Conservation (phyloP, 2,329 filamentous ascomycete species). For the Fusarium nematophilum region DNA sequence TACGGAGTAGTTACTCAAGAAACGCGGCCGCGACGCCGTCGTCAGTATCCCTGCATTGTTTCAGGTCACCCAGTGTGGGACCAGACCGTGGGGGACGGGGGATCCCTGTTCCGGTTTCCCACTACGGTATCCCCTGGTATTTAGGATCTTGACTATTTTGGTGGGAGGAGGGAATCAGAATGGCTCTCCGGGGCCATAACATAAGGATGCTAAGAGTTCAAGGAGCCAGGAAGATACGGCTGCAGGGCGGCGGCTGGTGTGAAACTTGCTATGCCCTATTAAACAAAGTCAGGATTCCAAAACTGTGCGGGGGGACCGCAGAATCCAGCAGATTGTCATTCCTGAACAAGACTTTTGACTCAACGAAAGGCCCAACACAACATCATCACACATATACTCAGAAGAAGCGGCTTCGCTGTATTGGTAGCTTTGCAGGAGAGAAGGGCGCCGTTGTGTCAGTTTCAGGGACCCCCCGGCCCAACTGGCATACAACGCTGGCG, state of each 20-base stretch:
- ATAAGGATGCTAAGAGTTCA: background rate
- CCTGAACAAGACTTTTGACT: conserved; percentile 13
- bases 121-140: background rate
- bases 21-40: conserved; percentile 24
- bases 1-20: conserved; percentile 31
- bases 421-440: conserved; percentile 27
- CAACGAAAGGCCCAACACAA: background rate
- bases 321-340: conserved; percentile 11
- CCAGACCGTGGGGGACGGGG: conserved; percentile 33
- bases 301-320: conserved; percentile 22
- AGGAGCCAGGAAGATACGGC: background rate
- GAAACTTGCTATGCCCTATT: background rate
- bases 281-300: background rate
- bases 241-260: conserved; percentile 1
- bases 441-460: conserved; percentile 36
- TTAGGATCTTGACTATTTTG: background rate
- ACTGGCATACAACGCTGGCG: conserved; percentile 24
- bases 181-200: background rate
- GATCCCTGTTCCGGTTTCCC: conserved; percentile 29
- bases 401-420: conserved; percentile 14
- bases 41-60: conserved; percentile 40
- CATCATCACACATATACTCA: conserved; percentile 7
- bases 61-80: conserved; percentile 43
- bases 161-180: conserved; percentile 2
- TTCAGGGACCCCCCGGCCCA: conserved; percentile 35